Percentiles rank a stretch among this genome's conserved stretches.
Conservation (phyloP, 164 flowering plant species). For the Dillenia suffruticosa region DNA sequence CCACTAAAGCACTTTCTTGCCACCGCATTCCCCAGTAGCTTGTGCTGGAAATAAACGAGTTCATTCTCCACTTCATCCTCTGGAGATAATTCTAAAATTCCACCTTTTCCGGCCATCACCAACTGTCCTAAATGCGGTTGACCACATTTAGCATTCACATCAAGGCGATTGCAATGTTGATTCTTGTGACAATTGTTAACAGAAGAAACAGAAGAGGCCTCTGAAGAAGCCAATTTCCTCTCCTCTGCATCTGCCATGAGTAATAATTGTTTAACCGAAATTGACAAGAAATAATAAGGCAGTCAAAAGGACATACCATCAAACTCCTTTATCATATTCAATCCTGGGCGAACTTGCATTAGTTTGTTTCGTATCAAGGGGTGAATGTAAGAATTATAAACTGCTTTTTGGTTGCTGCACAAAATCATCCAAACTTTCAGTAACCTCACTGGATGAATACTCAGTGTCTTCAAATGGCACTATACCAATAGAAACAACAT, state of each 20-base stretch:
- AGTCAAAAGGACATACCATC: constrained; percentile 25
- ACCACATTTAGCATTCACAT: constrained; percentile 12
- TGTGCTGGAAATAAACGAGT: constrained; percentile 69
- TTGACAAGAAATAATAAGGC: neutral
- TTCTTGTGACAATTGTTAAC: constrained; percentile 23
- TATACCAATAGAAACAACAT: neutral
- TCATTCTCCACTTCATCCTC: constrained; percentile 92
- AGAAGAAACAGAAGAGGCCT: constrained; percentile 27
- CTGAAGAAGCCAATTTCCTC: constrained; percentile 15
- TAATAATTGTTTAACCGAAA: constrained; percentile 8
- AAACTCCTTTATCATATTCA: constrained; percentile 7
- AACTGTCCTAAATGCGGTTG: constrained; percentile 34
- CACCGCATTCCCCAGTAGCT: constrained; percentile 47
- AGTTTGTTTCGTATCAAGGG: constrained; percentile 45
- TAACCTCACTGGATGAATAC: neutral
- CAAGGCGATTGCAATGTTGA: constrained; percentile 18
- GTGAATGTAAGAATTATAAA: constrained; percentile 34
- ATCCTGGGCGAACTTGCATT: constrained; percentile 27
- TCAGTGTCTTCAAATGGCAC: neutral
- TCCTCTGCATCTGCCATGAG: constrained; percentile 33
- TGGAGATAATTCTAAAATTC: constrained; percentile 53
- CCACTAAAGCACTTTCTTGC: constrained; percentile 58
- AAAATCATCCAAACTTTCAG: constrained; percentile 3
- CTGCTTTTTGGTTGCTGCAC: constrained; percentile 31
- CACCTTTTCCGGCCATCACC: constrained; percentile 42